Conservation (phyloP, 768 basidiomycete species). For the Boletellus ananiceps region DNA sequence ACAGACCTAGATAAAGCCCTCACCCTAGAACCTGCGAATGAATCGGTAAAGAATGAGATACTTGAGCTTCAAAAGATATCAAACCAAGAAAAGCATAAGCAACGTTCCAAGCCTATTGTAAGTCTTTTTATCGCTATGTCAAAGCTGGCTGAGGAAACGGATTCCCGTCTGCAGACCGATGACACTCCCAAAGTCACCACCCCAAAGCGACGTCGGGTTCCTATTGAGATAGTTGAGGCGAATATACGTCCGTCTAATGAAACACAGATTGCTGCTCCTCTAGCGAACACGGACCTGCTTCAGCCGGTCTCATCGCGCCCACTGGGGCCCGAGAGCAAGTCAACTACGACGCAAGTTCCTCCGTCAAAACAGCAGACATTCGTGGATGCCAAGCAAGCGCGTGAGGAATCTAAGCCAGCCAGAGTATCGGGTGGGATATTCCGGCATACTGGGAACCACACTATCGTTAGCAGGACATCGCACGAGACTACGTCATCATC, state of each 20-base stretch:
- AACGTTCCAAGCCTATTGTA: slow-evolving; percentile 31
- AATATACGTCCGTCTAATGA: slow-evolving; percentile 3
- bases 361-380: slow-evolving; percentile 38
- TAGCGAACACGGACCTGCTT: slow-evolving; percentile 27
- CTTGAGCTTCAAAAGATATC: slow-evolving; percentile 42
- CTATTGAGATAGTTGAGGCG: slow-evolving; percentile 56
- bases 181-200: slow-evolving; percentile 1
- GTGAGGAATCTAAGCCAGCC: slow-evolving; percentile 42
- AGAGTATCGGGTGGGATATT: slow-evolving; percentile 72
- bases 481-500: slow-evolving; percentile 4
- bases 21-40: slow-evolving; percentile 60
- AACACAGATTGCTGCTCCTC: not conserved
- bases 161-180: slow-evolving; percentile 11
- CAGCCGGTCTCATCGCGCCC: slow-evolving; percentile 39
- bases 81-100: slow-evolving; percentile 29
- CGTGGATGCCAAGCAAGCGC: slow-evolving; percentile 53
- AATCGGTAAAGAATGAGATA: slow-evolving; percentile 59
- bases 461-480: slow-evolving; percentile 44
- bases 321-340: slow-evolving; percentile 17
- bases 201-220: slow-evolving; percentile 53
- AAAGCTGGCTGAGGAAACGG: not conserved
- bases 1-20: slow-evolving; percentile 61
- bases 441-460: slow-evolving; percentile 55
- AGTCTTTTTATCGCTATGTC: not conserved
- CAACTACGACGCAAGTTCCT: slow-evolving; percentile 4